phyloP scores from a whole-genome alignment of 1,284 basidiomycete genomes.

The Pholiota adiposa region DNA sequence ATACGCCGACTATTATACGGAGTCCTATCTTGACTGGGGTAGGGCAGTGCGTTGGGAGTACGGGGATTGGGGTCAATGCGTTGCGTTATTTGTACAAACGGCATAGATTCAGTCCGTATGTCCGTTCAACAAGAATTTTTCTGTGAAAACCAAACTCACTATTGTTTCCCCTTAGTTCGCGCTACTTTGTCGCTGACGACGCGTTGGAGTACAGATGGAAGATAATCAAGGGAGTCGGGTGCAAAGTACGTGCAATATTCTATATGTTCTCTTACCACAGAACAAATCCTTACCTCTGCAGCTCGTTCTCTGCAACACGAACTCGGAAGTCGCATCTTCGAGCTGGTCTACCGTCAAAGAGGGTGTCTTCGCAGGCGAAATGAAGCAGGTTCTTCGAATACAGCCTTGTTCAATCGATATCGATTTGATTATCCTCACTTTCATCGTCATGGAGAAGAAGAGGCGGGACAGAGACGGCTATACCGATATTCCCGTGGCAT shows the following conservation, averaged over 20 bases:
- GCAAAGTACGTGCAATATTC: conserved; percentile 40
- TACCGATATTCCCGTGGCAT: conserved; percentile 29
- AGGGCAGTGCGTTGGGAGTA: conserved; percentile 30
- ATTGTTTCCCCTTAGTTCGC: conserved; percentile 35
- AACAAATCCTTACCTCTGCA: conserved; percentile 19
- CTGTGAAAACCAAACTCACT: not conserved
- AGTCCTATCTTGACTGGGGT: conserved; percentile 40
- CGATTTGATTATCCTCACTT: conserved; percentile 55
- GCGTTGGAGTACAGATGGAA: conserved; percentile 56
- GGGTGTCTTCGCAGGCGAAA: conserved; percentile 51
- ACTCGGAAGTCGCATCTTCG: conserved; percentile 47
- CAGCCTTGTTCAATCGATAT: conserved; percentile 50
- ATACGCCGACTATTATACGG: conserved; percentile 46
- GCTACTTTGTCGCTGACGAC: conserved; percentile 56
- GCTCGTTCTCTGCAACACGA: conserved; percentile 41
- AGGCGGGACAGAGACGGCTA: conserved; percentile 43
- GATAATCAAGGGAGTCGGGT: conserved; percentile 41
- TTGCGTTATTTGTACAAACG: conserved; percentile 50
- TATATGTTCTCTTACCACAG: too few relatives aligned
- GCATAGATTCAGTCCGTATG: conserved; percentile 49
- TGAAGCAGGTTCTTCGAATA: conserved; percentile 47
- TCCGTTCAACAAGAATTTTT: conserved; percentile 7
- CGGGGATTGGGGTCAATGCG: conserved; percentile 36
- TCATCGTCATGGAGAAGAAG: conserved; percentile 57
- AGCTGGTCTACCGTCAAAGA: conserved; percentile 35